Percentiles rank a stretch among this genome's conserved stretches.
Evolutionary conservation across 2,329 filamentous ascomycete species (phyloP).

Genomic region (Eutypa lata): DNA sequence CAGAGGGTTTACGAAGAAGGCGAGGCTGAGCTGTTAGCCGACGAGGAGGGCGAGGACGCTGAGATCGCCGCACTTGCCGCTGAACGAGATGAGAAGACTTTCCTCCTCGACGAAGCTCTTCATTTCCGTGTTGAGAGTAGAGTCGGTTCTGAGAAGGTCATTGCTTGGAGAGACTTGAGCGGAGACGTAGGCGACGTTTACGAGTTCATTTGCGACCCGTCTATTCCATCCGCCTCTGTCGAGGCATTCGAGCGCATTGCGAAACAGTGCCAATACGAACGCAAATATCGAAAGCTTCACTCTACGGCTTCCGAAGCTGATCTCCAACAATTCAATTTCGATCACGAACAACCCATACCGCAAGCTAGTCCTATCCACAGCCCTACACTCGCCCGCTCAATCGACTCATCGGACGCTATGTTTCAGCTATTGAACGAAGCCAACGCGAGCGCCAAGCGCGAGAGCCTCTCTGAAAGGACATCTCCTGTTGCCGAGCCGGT

Average conservation of each 20-base stretch:
- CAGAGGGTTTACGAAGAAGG: constrained; percentile 97
- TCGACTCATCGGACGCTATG: constrained; percentile 58
- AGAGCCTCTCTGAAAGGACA: constrained; percentile 18
- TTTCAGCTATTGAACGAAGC: constrained; percentile 44
- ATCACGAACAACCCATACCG: constrained; percentile 60
- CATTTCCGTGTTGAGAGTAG: constrained; percentile 83
- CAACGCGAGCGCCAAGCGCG: constrained; percentile 46
- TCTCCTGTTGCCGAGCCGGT: constrained; percentile 29
- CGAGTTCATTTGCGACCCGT: constrained; percentile 90
- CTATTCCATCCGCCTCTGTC: constrained; percentile 67
- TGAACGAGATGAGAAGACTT: constrained; percentile 96
- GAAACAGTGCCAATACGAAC: constrained; percentile 94
- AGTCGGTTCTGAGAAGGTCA: constrained; percentile 75
- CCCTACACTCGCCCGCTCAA: constrained; percentile 51
- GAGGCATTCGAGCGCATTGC: constrained; percentile 79
- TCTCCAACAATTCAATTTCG: constrained; percentile 78
- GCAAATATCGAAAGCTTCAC: constrained; percentile 81
- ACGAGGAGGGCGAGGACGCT: constrained; percentile 83
- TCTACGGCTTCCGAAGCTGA: constrained; percentile 80
- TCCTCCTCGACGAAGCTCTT: constrained; percentile 87
- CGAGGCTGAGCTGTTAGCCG: constrained; percentile 85
- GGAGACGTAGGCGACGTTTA: constrained; percentile 94
- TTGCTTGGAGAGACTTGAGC: constrained; percentile 93
- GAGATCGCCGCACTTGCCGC: constrained; percentile 68
- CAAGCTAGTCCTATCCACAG: constrained; percentile 62